Base-by-base conservation (phyloP, 805 yeast genomes). In the Saccharomyces jurei region DNA sequence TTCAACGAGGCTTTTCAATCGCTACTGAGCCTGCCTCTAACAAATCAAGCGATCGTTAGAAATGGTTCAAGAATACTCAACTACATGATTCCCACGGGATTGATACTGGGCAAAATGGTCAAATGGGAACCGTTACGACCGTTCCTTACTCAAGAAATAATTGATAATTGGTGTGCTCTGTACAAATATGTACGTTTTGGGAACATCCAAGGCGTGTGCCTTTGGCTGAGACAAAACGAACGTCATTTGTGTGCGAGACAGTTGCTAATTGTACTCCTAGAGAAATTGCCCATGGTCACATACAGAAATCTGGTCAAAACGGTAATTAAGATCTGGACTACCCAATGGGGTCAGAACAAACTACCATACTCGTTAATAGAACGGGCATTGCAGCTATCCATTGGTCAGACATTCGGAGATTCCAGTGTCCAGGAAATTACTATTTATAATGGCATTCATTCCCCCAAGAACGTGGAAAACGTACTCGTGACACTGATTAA, bases 51-150 rank as follows among this genome's bases (percentile, higher is more conserved):
- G 9, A 50, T 54, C 22, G 14, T 54, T 2, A 55, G 60, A 29
- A 68, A 68, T 54, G 26, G 66, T 44, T 66, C 73, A 13, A 64
- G 70, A 41, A 73, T 83, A 5, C 66, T 84, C 32, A 70, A 73
- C 31, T 77, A 76, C 54, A 67, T 84, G 46, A 57, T 83, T 0
- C 84, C 89, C 0, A 70, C 78, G 0, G 74, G 82, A 2, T 64
- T 84, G 6, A 63, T 83, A 1, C 71, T 82, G 46, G 89, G 89
- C 0, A 77, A 77, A 50, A 55, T 71, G 13, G 87, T 88, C 0
- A 69, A 71, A 28, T 63, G 67, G 11, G 58, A 53, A 2, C 25
- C 72, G 11, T 51, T 73, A 17, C 58, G 54, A 17, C 49, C 48
- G 48, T 60, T 61, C 56, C 22, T 36, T n/a, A 70, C 56, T 48